Percentiles rank a stretch among this genome's conserved stretches.
phyloP scores from a whole-genome alignment of 768 basidiomycete genomes.

The Lactifluus volemus region DNA sequence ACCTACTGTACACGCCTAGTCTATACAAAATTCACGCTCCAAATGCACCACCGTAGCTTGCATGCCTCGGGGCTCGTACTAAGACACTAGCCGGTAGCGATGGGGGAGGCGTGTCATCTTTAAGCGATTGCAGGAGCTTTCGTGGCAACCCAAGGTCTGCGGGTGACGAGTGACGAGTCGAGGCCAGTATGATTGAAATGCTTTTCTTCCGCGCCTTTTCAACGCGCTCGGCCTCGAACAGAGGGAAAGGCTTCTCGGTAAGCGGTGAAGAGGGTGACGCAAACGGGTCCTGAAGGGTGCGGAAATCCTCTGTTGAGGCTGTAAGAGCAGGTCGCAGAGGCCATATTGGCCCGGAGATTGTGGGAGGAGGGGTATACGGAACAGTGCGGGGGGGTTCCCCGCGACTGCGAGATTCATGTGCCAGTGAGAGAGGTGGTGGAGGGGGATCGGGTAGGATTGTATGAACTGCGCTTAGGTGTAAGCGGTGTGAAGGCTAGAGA shows the following conservation, averaged over 20 bases:
- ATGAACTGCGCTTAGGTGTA: slow-evolving; percentile 6
- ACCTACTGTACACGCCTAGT: slow-evolving; percentile 7
- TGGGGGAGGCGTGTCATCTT: slow-evolving; percentile 3
- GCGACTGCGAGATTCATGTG: neutral
- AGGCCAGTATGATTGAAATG: neutral
- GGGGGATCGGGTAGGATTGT: slow-evolving; percentile 6
- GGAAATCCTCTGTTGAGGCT: slow-evolving; percentile 8
- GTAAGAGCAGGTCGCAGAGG: neutral
- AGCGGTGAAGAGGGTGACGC: slow-evolving; percentile 9
- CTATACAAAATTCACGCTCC: slow-evolving; percentile 14
- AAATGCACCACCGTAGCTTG: slow-evolving; percentile 13
- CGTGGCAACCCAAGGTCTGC: neutral
- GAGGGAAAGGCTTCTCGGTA: slow-evolving; percentile 8
- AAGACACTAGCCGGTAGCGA: slow-evolving; percentile 9
- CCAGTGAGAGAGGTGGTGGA: neutral
- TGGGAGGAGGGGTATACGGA: slow-evolving; percentile 3
- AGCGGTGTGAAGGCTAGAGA: neutral
- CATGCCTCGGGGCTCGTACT: slow-evolving; percentile 3
- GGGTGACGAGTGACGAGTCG: slow-evolving; percentile 10
- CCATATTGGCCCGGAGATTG: neutral
- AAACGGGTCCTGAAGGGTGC: slow-evolving; percentile 13
- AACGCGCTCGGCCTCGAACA: slow-evolving; percentile 8
- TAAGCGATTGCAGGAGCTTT: neutral
- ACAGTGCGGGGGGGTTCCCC: neutral
- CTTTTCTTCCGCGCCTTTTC: slow-evolving; percentile 12